Base-by-base conservation (phyloP, 768 basidiomycete species). In the Aureoboletus auriporus region DNA sequence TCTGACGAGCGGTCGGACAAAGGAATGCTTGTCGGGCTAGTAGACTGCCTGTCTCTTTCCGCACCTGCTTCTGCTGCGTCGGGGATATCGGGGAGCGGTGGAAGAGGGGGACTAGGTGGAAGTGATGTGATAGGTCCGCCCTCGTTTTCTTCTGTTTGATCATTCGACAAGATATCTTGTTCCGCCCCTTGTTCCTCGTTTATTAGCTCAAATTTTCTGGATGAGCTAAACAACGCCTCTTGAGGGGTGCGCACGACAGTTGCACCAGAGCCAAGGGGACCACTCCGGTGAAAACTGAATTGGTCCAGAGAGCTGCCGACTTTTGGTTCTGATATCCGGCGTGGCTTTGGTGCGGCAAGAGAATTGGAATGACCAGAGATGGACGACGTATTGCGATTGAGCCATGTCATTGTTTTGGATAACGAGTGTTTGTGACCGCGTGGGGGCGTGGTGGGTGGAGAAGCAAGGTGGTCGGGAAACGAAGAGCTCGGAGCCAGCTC, bases 171-270 rank as follows among this genome's bases (percentile, higher is more conserved):
- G 38, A 45, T 41, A 8, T 52, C 49, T 8, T 5, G 35, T 20
- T 61, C 41, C 26, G 38, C 26, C 10, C 37, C 46, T 7, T 57
- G 44, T 38, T 58, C 57, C 26, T 53, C 61, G 35, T 28, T 43
- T 16, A 48, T 43, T 5, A 36, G 50, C 8, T 44, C 49, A 30
- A 48, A 49, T 17, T 36, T 28, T 16, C 35, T 48, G 17, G 37
- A 41, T 17, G 72, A 51, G 40, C 69, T 63, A 27, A 64, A 71
- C 28, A 92, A 71, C 17, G 89, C 89, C 47, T 92, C 89, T 54
- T 85, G 82, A 8, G 89, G 89, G 0, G 89, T 91, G 48, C 83
- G 74, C 33, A 91, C 89, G 28, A 92, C 71, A 2, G 75, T 83
- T 12, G 89, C 89, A 35, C 89, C 87, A 16, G 77, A 62, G n/a